These are phyloP conservation scores for Sporothrix protearum DNA, from an alignment of 2,329 filamentous ascomycete species.

Conservation along the genomic window DNA sequence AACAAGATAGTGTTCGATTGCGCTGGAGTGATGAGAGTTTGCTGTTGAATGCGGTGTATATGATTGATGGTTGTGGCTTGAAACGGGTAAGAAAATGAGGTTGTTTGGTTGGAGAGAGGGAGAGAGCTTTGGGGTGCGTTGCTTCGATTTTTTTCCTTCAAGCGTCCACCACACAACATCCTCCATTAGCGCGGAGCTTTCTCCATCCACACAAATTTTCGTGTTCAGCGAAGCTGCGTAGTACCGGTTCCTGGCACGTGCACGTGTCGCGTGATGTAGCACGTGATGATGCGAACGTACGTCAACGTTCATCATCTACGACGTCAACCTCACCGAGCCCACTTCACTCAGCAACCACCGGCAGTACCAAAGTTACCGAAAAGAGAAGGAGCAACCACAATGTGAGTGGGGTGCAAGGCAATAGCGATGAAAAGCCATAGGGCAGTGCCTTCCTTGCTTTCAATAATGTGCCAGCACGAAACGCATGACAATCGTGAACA, in stretches of 20 bases:
- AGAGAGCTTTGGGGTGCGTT: conserved; percentile 19
- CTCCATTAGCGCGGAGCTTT: conserved; percentile 26
- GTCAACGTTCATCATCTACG: background rate
- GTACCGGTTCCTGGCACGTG: conserved; percentile 26
- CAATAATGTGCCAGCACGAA: no score
- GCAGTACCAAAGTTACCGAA: background rate
- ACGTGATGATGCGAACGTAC: background rate
- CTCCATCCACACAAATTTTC: conserved; percentile 25
- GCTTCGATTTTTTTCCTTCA: conserved; percentile 25
- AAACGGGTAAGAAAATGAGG: background rate
- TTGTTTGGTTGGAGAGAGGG: conserved; percentile 19
- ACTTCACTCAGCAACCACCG: background rate
- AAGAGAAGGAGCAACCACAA: background rate
- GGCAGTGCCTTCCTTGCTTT: no score
- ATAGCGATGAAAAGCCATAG: background rate
- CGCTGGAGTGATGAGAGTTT: background rate
- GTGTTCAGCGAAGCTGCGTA: background rate
- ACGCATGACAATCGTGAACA: background rate
- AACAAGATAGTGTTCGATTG: background rate
- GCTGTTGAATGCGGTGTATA: background rate
- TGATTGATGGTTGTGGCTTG: conserved; percentile 7
- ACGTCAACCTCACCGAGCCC: background rate
- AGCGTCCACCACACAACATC: conserved; percentile 17
- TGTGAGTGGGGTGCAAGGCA: background rate
- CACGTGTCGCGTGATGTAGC: background rate